Conservation (phyloP, 2,329 filamentous ascomycete species). For the Aspergillus uvarum region DNA sequence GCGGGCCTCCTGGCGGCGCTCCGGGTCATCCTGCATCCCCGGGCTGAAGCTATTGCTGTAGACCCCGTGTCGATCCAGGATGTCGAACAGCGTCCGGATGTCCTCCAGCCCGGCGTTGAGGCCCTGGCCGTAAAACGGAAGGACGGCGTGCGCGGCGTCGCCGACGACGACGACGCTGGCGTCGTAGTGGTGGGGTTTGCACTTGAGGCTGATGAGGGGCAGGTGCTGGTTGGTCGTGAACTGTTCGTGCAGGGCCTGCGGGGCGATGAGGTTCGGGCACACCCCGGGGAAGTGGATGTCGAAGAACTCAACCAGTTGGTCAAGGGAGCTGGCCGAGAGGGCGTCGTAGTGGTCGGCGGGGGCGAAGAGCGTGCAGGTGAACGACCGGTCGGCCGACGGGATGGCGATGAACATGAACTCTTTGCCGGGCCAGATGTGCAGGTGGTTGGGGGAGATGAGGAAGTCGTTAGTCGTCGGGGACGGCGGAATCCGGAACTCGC, state of each 20-base stretch:
- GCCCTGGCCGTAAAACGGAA: constrained; percentile 96
- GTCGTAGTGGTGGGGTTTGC: constrained; percentile 78
- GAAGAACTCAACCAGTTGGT: constrained; percentile 81
- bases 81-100: constrained; percentile 80
- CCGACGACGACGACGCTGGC: constrained; percentile 81
- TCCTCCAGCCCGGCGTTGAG: constrained; percentile 98
- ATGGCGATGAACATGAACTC: constrained; percentile 99
- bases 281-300: constrained; percentile 84
- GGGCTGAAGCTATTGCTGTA: constrained; percentile 27
- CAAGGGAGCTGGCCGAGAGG: constrained; percentile 61
- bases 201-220: constrained; percentile 91
- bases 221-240: constrained; percentile 84
- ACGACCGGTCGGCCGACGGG: constrained; percentile 81
- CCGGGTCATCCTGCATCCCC: constrained; percentile 21
- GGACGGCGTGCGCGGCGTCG: constrained; percentile 95
- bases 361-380: constrained; percentile 92
- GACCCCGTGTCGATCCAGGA: constrained; percentile 68
- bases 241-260: constrained; percentile 66
- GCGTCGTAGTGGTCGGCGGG: constrained; percentile 67
- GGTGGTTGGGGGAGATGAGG: constrained; percentile 82
- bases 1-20: constrained; percentile 46
- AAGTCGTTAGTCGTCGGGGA: constrained; percentile 55
- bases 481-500: constrained; percentile 81
- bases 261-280: constrained; percentile 57
- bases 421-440: constrained; percentile 95